Conservation (phyloP, 495 filamentous ascomycete species). For the Parachaetomium inaequale region DNA sequence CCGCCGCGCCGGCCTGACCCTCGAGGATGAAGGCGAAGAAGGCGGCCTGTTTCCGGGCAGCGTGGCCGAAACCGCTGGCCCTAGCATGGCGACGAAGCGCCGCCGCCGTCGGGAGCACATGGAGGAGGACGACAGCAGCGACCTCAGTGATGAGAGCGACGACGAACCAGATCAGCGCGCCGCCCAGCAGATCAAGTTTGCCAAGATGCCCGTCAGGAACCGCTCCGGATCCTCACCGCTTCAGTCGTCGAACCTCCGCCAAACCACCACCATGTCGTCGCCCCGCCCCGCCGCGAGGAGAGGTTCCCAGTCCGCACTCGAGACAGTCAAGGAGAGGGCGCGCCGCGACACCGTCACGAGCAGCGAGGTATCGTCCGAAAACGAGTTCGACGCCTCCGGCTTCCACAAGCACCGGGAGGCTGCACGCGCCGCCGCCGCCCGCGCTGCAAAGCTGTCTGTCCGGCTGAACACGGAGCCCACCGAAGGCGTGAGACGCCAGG, state of each 20-base stretch:
- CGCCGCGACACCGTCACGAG: constrained; percentile 85
- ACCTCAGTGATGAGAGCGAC: constrained; percentile 93
- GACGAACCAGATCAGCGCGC: constrained; percentile 71
- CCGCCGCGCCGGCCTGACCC: constrained; percentile 46
- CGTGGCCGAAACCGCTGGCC: constrained; percentile 69
- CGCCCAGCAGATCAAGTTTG: constrained; percentile 84
- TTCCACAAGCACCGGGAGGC: constrained; percentile 58
- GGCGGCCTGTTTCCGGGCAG: constrained; percentile 74
- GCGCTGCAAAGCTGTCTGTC: constrained; percentile 41
- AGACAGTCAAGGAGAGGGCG: constrained; percentile 68
- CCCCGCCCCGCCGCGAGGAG: constrained; percentile 46
- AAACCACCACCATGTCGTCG: constrained; percentile 36
- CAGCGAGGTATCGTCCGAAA: constrained; percentile 88
- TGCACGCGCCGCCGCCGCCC: constrained; percentile 34
- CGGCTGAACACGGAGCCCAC: constrained; percentile 42
- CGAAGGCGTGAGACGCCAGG: constrained; percentile 42
- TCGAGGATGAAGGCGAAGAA: constrained; percentile 77
- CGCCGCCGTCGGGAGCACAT: constrained; percentile 67
- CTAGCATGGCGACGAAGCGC: constrained; percentile 55
- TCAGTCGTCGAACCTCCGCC: constrained; percentile 54
- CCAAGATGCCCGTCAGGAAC: constrained; percentile 86
- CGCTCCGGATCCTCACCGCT: constrained; percentile 86
- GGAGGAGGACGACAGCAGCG: constrained; percentile 96
- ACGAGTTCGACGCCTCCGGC: constrained; percentile 68
- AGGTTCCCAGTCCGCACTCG: constrained; percentile 72